Conservation (phyloP, 2,329 filamentous ascomycete genomes). For the Pezicula carpinea region DNA sequence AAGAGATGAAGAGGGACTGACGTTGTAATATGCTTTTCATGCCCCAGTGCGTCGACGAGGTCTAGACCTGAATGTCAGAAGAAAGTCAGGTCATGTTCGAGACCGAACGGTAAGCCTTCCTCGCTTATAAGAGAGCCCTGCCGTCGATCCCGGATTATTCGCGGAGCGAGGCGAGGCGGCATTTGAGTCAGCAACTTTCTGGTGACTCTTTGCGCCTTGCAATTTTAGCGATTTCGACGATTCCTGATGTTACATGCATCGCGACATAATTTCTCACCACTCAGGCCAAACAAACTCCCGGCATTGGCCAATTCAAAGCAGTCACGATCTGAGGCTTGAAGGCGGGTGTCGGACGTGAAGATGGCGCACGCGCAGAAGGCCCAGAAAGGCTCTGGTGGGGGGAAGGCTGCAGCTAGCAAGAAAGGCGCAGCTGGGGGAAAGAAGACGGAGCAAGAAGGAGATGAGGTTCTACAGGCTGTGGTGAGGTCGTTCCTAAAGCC, state of each 20-base stretch:
- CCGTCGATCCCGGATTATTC: not conserved
- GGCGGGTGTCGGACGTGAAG: not conserved
- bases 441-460: slow-evolving; percentile 29
- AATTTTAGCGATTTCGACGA: not conserved
- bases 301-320: no score
- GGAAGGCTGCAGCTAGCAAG: slow-evolving; percentile 22
- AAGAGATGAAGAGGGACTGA: slow-evolving; percentile 6
- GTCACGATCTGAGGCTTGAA: not conserved
- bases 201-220: no score
- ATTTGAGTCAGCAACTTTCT: not conserved
- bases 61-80: slow-evolving; percentile 1
- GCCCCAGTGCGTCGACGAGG: slow-evolving; percentile 1
- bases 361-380: slow-evolving; percentile 22
- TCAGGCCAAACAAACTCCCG: not conserved
- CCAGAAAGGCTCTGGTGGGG: slow-evolving; percentile 19
- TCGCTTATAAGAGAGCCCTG: not conserved
- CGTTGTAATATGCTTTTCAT: slow-evolving; percentile 17
- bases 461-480: slow-evolving; percentile 31
- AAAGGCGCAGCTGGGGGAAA: slow-evolving; percentile 19
- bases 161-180: not conserved
- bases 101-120: not conserved
- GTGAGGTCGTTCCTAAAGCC: slow-evolving; percentile 15
- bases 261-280: not conserved
- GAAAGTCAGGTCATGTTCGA: not conserved
- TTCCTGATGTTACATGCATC: not conserved